phyloP scores from a whole-genome alignment of 23 red algal genomes.

The Gracilaria domingensis region DNA sequence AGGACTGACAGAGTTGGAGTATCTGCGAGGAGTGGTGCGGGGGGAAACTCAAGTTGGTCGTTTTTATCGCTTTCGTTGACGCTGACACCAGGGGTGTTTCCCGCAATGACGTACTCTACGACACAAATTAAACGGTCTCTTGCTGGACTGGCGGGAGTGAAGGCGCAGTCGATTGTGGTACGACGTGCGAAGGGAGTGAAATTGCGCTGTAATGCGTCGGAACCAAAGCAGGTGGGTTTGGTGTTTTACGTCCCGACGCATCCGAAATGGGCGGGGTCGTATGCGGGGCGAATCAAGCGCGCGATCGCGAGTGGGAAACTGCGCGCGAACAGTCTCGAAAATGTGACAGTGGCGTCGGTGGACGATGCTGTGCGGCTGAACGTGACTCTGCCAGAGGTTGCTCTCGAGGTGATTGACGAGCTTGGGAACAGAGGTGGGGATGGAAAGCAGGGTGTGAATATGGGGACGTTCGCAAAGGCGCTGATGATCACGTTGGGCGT shows the following conservation, averaged over 20 bases:
- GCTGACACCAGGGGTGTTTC: slow-evolving; percentile 16
- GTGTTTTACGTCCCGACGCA: slow-evolving; percentile 41
- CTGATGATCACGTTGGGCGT: neutral
- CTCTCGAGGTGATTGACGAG: neutral
- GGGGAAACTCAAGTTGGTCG: slow-evolving; percentile 13
- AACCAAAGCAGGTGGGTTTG: slow-evolving; percentile 26
- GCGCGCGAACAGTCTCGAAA: neutral
- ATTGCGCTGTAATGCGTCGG: neutral
- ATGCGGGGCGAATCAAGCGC: neutral
- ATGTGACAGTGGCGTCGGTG: neutral
- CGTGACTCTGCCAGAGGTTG: neutral
- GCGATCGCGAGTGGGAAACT: neutral
- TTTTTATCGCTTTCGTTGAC: slow-evolving; percentile 41
- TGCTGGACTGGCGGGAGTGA: slow-evolving; percentile 4
- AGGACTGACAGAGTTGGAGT: neutral
- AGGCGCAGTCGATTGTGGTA: slow-evolving; percentile 16
- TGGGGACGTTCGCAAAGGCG: neutral
- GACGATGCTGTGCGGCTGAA: neutral
- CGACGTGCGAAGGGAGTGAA: slow-evolving; percentile 21
- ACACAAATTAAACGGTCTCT: slow-evolving; percentile 9
- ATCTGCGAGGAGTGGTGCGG: neutral
- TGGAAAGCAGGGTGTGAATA: neutral
- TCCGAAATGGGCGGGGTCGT: neutral
- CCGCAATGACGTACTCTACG: slow-evolving; percentile 45
- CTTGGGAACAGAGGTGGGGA: neutral